Base-by-base conservation (phyloP, 169 alveolate genomes). In the Miamiensis avidus region DNA sequence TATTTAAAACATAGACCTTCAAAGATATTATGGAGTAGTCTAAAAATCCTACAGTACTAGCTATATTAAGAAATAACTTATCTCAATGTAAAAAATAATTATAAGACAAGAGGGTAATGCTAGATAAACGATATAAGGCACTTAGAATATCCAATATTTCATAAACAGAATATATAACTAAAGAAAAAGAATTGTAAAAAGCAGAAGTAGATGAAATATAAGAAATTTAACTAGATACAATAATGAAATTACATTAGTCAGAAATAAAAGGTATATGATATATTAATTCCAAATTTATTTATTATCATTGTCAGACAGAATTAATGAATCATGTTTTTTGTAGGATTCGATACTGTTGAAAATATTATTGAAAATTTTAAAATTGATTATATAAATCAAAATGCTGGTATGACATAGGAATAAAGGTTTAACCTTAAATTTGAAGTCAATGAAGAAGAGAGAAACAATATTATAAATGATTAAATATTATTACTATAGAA, bases 181-280 rank as follows among this genome's bases (percentile, higher is more conserved):
- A 64, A 34, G 84, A 79, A 27, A 79, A 82, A 73, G 28, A 30
- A 25, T 74, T 82, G 76, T 75, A 83, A 75, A 83, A 49, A 34
- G 34, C 34, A 31, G 81, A 83, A 69, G 82, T 65, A 29, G 74
- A 27, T 65, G 83, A 79, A 28, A 79, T 79, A 29, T 34, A 79
- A 79, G 84, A 79, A 34, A 79, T 79, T 29, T 49, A 79, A 30
- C 72, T 69, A 75, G 75, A 49, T 26, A 75, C 75, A 28, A 75
- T 83, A 75, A 74, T 65, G 27, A 77, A 76, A 75, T 49, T 76
- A 31, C 65, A 69, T 15, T 74, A 34, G 28, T 29, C 81, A 25
- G 75, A 83, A 32, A 64, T 83, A 29, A 49, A 72, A 64, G 81
- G 82, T 75, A 83, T 31, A 28, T 32, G 25, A 65, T 65, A 30